Percentiles rank a stretch among this genome's conserved stretches.
Evolutionary conservation across 208 protist genomes (phyloP).

Genomic region (Wallacemonas rigidus): DNA sequence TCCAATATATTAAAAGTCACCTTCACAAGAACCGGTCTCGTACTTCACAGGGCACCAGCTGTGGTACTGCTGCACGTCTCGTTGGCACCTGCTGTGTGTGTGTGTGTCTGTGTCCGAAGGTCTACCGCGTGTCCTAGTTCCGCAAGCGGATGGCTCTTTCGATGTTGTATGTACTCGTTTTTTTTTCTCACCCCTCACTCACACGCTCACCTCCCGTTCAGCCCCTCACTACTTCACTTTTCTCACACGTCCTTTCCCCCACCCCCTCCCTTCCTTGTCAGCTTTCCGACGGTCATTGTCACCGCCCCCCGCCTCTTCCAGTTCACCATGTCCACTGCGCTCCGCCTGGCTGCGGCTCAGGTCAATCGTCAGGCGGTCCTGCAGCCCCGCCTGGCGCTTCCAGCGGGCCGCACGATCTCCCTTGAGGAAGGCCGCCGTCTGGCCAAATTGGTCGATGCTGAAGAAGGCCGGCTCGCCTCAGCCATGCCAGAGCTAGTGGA

Average conservation of each 20-base stretch:
- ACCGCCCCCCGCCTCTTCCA: too few species aligned
- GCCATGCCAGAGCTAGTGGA: constrained; percentile 32
- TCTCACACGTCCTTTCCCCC: not conserved
- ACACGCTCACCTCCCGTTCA: not conserved
- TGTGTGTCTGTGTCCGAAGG: too few species aligned
- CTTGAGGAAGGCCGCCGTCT: constrained; percentile 75
- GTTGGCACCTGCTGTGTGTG: too few species aligned
- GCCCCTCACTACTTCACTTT: constrained; percentile 15
- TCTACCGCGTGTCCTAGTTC: too few species aligned
- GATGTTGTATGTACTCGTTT: not conserved
- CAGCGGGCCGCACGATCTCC: constrained; percentile 72
- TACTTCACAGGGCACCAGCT: too few species aligned
- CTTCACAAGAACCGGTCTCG: too few species aligned
- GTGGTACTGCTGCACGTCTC: too few species aligned
- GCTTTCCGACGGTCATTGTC: not conserved
- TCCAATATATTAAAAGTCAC: too few species aligned
- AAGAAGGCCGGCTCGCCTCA: constrained; percentile 43
- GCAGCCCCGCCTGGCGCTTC: constrained; percentile 70
- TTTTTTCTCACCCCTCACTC: constrained; percentile 4
- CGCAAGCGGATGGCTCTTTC: too few species aligned
- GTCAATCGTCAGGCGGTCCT: constrained; percentile 68
- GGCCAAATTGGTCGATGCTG: constrained; percentile 59
- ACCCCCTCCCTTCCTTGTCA: constrained; percentile 11
- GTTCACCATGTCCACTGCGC: constrained; percentile 8
- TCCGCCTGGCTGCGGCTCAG: constrained; percentile 52